A percentile compares a stretch with the other conserved stretches of the same genome.
phyloP scores from a whole-genome alignment of 169 alveolate species.

The Fabrea salina region DNA sequence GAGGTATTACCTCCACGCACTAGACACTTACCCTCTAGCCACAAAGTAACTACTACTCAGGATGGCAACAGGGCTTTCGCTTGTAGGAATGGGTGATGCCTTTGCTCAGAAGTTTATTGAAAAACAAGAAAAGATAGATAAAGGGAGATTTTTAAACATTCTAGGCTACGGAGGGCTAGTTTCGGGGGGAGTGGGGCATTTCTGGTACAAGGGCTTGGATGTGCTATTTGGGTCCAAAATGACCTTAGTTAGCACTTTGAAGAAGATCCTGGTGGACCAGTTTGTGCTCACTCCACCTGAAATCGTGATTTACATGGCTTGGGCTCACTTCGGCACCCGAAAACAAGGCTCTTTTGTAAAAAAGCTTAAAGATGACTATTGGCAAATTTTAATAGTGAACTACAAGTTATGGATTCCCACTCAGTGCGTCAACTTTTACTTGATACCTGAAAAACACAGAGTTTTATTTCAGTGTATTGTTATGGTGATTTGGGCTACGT shows the following conservation, averaged over 20 bases:
- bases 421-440: background rate
- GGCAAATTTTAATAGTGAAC: background rate
- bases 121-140: background rate
- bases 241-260: background rate
- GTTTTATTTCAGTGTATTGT: background rate
- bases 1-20: too few relatives aligned
- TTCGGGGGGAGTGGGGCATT: constrained; percentile 7
- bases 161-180: background rate
- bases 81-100: background rate
- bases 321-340: background rate
- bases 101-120: background rate
- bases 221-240: background rate
- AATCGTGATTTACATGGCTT: background rate
- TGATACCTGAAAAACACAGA: background rate
- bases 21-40: too few relatives aligned
- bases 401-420: background rate
- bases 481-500: background rate
- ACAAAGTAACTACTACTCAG: background rate
- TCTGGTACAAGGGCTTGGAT: background rate
- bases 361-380: background rate
- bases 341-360: background rate
- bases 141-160: background rate
- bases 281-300: background rate
- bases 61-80: background rate
- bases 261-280: background rate